Evolutionary conservation across 306 rosid genomes (phyloP), one percentile per base, ranked within the genome.

Genomic region (Vachellia pachyceras): DNA sequence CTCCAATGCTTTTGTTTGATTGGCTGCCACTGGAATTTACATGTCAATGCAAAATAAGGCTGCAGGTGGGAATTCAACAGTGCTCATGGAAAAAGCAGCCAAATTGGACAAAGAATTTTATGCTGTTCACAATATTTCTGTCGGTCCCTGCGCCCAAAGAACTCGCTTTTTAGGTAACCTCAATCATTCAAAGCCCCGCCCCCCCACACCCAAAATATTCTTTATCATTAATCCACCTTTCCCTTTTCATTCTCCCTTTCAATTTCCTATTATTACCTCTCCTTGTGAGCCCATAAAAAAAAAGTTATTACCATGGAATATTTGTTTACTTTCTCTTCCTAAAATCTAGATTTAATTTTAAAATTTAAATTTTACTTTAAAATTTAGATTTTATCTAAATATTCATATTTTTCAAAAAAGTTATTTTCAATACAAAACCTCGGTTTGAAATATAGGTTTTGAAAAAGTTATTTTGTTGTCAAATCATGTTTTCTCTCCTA

Each of bases 71-170:
- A 61, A 70, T 55, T 79, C 9, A 40, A 78, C 60, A n/a, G 36
- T 58, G 3, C 17, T 9, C 41, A 33, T 36, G 29, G 37, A 71
- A 72, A 71, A 77, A 82, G 66, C 39, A 13, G 42, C 0, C 8
- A n/a, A 40, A 82, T 60, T 35, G 46, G 66, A 83, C 83, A 79
- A 60, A 69, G 64, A 39, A 75, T 33, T 79, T 83, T 58, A 54
- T 79, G 75, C 81, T 75, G 79, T 58, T 69, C 25, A 79, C 40
- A 60, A 54, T 69, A 45, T 60, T n/a, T 54, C 40, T 58, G 81
- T 47, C 14, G 22, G 49, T 63, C 17, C 52, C 70, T 60, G 25
- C 3, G 22, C 14, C 78, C 42, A 79, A 75, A 75, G 81, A 61
- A 84, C 54, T 39, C 3, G 39, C 50, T 73, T 60, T 69, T 67